Evolutionary conservation across 345 rosid genomes (phyloP).

Genomic region (Cardamine resedifolia): DNA sequence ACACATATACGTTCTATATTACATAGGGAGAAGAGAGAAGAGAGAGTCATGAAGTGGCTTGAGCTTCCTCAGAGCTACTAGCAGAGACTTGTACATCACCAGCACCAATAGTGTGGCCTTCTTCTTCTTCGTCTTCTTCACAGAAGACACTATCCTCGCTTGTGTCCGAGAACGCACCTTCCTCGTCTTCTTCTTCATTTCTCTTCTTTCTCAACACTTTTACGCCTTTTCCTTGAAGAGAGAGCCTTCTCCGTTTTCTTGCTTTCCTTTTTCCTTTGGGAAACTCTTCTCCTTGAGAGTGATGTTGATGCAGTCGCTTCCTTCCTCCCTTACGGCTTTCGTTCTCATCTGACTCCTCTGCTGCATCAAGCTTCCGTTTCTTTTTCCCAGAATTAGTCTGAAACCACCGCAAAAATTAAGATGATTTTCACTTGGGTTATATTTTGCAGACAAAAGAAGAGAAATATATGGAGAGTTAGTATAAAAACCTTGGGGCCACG

Average conservation of each 20-base stretch:
- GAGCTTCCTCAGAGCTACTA: no score
- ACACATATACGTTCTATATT: constrained; percentile 31
- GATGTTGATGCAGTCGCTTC: constrained; percentile 43
- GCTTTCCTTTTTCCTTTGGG: constrained; percentile 96
- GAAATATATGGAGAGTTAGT: no score
- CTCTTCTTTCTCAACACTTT: constrained; percentile 63
- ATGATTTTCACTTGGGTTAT: no score
- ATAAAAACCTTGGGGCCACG: constrained; percentile 99
- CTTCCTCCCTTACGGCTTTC: constrained; percentile 55
- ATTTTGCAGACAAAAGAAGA: no score
- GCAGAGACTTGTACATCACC: no score
- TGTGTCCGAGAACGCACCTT: constrained; percentile 59
- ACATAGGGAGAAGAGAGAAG: no score
- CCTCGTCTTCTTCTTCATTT: constrained; percentile 54
- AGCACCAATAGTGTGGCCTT: neutral
- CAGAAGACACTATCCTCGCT: constrained; percentile 73
- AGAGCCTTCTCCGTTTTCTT: constrained; percentile 74
- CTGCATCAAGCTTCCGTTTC: constrained; percentile 70
- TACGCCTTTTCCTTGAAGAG: constrained; percentile 77
- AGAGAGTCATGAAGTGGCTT: constrained; percentile 33
- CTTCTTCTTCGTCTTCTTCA: constrained; percentile 29
- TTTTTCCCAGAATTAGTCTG: constrained; percentile 89
- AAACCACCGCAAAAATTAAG: constrained; percentile 9
- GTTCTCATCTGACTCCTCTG: constrained; percentile 75
- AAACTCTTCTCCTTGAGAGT: constrained; percentile 74